Conservation (phyloP, 1,284 basidiomycete genomes). For the Nidula niveotomentosa region DNA sequence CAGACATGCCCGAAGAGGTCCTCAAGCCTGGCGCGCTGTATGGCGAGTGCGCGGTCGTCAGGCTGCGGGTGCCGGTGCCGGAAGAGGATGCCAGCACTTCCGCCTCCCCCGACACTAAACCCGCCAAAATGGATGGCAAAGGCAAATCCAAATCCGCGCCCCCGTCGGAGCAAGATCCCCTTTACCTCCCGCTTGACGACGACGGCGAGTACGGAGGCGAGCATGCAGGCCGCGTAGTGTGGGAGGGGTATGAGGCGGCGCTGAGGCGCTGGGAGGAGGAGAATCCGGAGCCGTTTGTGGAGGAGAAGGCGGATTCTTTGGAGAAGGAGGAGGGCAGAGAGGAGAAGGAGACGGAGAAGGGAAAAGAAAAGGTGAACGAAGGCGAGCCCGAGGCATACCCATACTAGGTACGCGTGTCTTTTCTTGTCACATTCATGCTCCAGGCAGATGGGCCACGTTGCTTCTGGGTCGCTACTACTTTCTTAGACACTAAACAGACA, state of each 20-base stretch:
- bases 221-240: not conserved
- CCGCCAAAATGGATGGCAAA: not conserved
- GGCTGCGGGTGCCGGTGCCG: not conserved
- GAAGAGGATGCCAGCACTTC: not conserved
- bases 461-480: too few species aligned
- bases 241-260: conserved; percentile 1
- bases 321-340: not conserved
- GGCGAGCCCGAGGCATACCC: not conserved
- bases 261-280: conserved; percentile 2
- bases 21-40: not conserved
- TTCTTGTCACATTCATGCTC: too few species aligned
- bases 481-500: too few species aligned
- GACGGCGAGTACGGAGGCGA: not conserved
- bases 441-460: too few species aligned
- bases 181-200: not conserved
- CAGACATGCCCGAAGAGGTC: not conserved
- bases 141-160: not conserved
- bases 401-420: not conserved
- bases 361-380: not conserved
- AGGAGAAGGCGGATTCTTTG: not conserved
- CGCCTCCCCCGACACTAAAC: too few species aligned
- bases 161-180: not conserved
- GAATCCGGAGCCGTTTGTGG: not conserved
- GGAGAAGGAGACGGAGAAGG: not conserved
- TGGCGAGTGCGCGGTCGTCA: not conserved